phyloP scores from a whole-genome alignment of 352 stramenopile species.

The Phytophthora ohioensis region DNA sequence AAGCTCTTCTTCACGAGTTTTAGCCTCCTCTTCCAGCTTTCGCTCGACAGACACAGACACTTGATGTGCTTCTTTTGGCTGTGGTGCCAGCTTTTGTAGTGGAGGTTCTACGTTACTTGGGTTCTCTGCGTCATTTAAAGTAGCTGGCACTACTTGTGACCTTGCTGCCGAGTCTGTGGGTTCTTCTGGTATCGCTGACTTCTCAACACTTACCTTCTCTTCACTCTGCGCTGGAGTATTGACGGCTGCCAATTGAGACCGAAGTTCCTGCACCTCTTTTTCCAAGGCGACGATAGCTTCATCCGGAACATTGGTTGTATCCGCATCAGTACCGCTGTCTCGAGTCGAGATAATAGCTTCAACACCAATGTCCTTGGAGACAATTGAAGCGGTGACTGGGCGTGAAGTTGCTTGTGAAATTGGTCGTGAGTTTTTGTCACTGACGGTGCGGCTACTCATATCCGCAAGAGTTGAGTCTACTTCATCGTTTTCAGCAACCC shows the following conservation, averaged over 20 bases:
- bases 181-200: not conserved
- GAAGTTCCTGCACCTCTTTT: slow-evolving; percentile 42
- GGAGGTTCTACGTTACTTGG: not conserved
- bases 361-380: not conserved
- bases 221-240: not conserved
- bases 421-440: slow-evolving; percentile 20
- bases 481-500: not conserved
- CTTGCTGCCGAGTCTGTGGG: not conserved
- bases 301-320: slow-evolving; percentile 1
- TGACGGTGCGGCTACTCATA: slow-evolving; percentile 2
- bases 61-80: not conserved
- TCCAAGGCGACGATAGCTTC: slow-evolving; percentile 31
- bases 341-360: slow-evolving; percentile 16
- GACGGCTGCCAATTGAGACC: slow-evolving; percentile 32
- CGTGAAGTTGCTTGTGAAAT: slow-evolving; percentile 12
- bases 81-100: not conserved
- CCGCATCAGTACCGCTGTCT: slow-evolving; percentile 32
- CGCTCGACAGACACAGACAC: not conserved
- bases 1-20: slow-evolving; percentile 6
- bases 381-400: not conserved
- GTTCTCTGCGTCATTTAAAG: not conserved
- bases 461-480: not conserved
- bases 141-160: not conserved
- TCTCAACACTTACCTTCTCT: not conserved
- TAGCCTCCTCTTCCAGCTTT: slow-evolving; percentile 14